These are phyloP conservation scores for Piedraia hortae DNA, from an alignment of 2,329 filamentous ascomycete species.

Conservation along the genomic window DNA sequence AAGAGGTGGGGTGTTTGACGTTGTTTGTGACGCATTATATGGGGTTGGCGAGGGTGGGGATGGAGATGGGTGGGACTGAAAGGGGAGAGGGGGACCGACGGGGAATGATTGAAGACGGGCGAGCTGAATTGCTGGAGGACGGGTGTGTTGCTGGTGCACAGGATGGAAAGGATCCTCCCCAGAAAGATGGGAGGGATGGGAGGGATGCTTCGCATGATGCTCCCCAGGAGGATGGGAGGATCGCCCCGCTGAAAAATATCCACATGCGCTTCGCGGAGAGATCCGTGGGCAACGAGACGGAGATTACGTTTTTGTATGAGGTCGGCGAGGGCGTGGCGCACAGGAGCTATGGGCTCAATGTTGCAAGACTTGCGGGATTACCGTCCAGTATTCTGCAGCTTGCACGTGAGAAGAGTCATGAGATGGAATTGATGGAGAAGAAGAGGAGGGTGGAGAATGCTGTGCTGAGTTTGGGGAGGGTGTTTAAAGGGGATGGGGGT, in stretches of 20 bases:
- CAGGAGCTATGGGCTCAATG: constrained; percentile 80
- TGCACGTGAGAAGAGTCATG: constrained; percentile 49
- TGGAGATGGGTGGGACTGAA: constrained; percentile 35
- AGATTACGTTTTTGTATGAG: constrained; percentile 87
- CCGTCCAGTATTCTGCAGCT: constrained; percentile 50
- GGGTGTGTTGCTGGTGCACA: too few relatives aligned
- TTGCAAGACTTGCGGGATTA: constrained; percentile 61
- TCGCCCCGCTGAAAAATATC: constrained; percentile 48
- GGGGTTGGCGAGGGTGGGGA: constrained; percentile 45
- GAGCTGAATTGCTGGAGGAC: too few relatives aligned
- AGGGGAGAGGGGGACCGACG: too few relatives aligned
- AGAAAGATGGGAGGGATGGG: not conserved
- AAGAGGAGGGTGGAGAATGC: too few relatives aligned
- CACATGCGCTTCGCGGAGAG: constrained; percentile 68
- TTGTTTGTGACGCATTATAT: constrained; percentile 98
- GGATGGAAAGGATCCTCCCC: too few relatives aligned
- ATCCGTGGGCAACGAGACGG: constrained; percentile 31
- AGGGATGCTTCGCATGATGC: too few relatives aligned
- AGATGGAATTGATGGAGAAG: constrained; percentile 50
- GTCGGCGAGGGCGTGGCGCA: constrained; percentile 77
- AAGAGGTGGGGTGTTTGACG: constrained; percentile 46
- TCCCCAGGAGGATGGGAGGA: not conserved
- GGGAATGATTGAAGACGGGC: too few relatives aligned
- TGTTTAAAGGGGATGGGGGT: too few relatives aligned
- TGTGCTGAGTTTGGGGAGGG: too few relatives aligned